Percentiles rank a stretch among this genome's conserved stretches.
Conservation (phyloP, 2,329 filamentous ascomycete genomes). For the Aspergillus sp. region DNA sequence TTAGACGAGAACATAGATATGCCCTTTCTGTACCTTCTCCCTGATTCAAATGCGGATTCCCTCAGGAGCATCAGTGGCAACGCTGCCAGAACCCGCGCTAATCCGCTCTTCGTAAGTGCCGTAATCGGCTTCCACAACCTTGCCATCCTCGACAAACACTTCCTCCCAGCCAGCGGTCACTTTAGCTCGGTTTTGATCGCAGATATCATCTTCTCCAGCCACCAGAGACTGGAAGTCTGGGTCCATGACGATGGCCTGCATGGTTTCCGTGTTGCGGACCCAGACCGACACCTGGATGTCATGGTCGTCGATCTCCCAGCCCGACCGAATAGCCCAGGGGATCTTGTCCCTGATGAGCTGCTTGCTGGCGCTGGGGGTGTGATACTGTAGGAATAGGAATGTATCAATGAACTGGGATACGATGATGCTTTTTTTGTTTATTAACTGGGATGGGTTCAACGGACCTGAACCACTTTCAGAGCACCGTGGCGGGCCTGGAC, state of each 20-base stretch:
- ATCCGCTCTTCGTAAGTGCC: neutral
- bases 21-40: neutral
- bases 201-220: neutral
- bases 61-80: neutral
- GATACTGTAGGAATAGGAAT: neutral
- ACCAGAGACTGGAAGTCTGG: constrained; percentile 1
- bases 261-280: neutral
- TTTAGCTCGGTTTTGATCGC: neutral
- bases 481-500: constrained; percentile 1
- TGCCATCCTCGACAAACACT: constrained; percentile 2
- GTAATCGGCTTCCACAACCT: neutral
- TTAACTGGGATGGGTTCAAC: neutral
- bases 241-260: constrained; percentile 1
- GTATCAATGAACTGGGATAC: neutral
- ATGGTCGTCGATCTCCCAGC: constrained; percentile 1
- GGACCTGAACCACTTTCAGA: neutral
- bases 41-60: neutral
- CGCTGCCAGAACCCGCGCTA: neutral
- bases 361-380: neutral
- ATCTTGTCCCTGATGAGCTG: neutral
- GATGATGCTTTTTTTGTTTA: too few relatives aligned
- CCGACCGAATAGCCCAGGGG: neutral
- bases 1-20: neutral
- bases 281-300: constrained; percentile 2
- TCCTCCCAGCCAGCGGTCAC: constrained; percentile 5